A percentile compares a stretch with the other conserved stretches of the same genome.
Conservation (phyloP, 768 basidiomycete species). For the Rickenella mellea region DNA sequence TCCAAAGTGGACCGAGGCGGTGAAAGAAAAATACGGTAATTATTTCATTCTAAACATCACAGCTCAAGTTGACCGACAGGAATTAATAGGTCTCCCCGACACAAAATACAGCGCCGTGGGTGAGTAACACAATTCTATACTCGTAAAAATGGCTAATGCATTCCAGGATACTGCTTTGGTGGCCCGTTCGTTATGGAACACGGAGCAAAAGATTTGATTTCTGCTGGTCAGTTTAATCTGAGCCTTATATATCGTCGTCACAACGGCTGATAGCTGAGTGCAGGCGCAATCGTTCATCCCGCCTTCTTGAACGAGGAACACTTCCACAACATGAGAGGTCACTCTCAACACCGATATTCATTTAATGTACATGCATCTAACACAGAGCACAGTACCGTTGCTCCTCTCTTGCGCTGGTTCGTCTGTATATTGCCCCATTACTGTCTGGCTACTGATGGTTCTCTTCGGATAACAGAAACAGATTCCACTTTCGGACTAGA, state of each 20-base stretch:
- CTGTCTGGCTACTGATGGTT: too few relatives aligned
- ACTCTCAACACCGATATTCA: neutral
- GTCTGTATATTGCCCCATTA: neutral
- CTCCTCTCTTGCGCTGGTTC: constrained; percentile 11
- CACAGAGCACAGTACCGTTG: constrained; percentile 9
- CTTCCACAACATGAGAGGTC: constrained; percentile 10
- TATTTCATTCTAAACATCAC: neutral
- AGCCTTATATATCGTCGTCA: neutral
- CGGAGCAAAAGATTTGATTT: constrained; percentile 2
- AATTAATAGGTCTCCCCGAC: constrained; percentile 11
- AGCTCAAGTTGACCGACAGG: constrained; percentile 8
- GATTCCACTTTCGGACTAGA: constrained; percentile 5
- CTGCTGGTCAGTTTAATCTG: neutral
- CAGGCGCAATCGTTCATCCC: constrained; percentile 16
- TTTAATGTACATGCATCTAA: neutral
- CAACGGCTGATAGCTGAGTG: neutral
- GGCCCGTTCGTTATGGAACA: constrained; percentile 15
- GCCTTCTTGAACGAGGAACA: constrained; percentile 12
- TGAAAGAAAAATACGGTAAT: constrained; percentile 40
- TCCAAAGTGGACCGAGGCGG: constrained; percentile 43
- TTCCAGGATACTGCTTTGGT: constrained; percentile 20
- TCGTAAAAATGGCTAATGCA: too few relatives aligned
- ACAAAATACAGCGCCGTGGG: constrained; percentile 38
- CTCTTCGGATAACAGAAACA: constrained; percentile 3
- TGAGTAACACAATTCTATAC: constrained; percentile 14